Percentiles rank a stretch among this genome's conserved stretches.
These are phyloP conservation scores for Spathaspora gorwiae DNA, from an alignment of 805 yeast genomes.

Conservation along the genomic window DNA sequence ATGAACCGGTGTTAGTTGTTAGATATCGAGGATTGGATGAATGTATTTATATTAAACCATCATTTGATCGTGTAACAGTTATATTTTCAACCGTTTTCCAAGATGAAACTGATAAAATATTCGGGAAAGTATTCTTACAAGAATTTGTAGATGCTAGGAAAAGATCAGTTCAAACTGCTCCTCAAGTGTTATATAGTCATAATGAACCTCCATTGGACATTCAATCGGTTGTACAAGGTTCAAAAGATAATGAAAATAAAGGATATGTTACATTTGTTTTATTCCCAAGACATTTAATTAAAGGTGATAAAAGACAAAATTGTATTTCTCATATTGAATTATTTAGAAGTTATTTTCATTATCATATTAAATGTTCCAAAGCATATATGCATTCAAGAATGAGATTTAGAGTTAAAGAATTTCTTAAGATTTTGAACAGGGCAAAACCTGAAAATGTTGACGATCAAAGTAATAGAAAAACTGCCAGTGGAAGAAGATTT, in stretches of 20 bases:
- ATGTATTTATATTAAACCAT: conserved; percentile 83
- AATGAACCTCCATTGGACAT: conserved; percentile 88
- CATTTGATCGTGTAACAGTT: conserved; percentile 94
- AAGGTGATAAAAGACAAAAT: conserved; percentile 68
- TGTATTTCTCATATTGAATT: conserved; percentile 88
- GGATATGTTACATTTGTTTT: conserved; percentile 64
- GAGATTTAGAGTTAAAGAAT: conserved; percentile 93
- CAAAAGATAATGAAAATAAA: conserved; percentile 38
- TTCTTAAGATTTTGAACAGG: conserved; percentile 90
- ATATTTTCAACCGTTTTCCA: conserved; percentile 90
- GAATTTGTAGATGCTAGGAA: conserved; percentile 96
- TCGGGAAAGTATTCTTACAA: conserved; percentile 84
- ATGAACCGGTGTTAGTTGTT: conserved; percentile 60
- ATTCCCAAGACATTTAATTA: conserved; percentile 72
- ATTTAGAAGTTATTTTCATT: conserved; percentile 96
- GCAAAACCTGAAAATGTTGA: conserved; percentile 92
- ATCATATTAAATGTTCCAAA: conserved; percentile 96
- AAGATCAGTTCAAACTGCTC: conserved; percentile 94
- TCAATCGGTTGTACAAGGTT: conserved; percentile 25
- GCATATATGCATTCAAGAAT: conserved; percentile 98
- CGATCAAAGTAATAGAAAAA: conserved; percentile 60
- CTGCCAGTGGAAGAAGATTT: conserved; percentile 70
- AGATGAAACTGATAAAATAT: conserved; percentile 93
- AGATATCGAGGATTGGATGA: conserved; percentile 87
- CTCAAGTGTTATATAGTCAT: conserved; percentile 91